Evolutionary conservation across 2,329 filamentous ascomycete genomes (phyloP).

Genomic region (Venturia pyrina): DNA sequence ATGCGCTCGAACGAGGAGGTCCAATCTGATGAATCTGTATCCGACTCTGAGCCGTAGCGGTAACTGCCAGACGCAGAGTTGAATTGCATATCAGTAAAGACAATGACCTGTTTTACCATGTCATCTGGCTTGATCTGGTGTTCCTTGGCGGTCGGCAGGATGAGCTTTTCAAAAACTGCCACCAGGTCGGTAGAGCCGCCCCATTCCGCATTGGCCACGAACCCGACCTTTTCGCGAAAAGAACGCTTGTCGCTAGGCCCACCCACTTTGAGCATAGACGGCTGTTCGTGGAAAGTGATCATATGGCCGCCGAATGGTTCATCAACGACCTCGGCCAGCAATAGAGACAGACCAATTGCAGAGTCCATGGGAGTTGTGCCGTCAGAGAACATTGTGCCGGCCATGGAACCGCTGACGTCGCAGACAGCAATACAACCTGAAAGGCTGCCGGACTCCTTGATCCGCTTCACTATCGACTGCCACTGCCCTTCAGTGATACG

Average conservation of each 20-base stretch:
- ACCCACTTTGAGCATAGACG: constrained; percentile 34
- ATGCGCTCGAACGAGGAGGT: constrained; percentile 42
- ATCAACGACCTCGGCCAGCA: constrained; percentile 43
- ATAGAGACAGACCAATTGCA: constrained; percentile 46
- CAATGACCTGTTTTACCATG: constrained; percentile 52
- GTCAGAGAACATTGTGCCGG: constrained; percentile 29
- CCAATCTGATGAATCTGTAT: constrained; percentile 22
- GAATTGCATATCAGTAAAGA: constrained; percentile 55
- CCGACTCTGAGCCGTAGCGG: background rate
- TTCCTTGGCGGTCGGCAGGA: constrained; percentile 44
- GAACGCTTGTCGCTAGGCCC: constrained; percentile 22
- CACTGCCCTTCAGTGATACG: constrained; percentile 43
- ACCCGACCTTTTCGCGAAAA: constrained; percentile 33
- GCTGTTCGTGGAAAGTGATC: constrained; percentile 44
- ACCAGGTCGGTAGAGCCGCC: constrained; percentile 42
- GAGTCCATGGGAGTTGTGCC: constrained; percentile 42
- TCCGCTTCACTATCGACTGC: constrained; percentile 47
- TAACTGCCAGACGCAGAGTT: constrained; percentile 24
- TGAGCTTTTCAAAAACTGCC: constrained; percentile 43
- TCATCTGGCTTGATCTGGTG: constrained; percentile 44
- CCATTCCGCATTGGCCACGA: constrained; percentile 28
- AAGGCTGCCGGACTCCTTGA: constrained; percentile 45
- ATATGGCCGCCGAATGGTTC: constrained; percentile 45
- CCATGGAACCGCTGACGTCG: constrained; percentile 49
- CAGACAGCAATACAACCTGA: constrained; percentile 46